Evolutionary conservation across 768 basidiomycete genomes (phyloP).

Genomic region (Amanita exitialis): DNA sequence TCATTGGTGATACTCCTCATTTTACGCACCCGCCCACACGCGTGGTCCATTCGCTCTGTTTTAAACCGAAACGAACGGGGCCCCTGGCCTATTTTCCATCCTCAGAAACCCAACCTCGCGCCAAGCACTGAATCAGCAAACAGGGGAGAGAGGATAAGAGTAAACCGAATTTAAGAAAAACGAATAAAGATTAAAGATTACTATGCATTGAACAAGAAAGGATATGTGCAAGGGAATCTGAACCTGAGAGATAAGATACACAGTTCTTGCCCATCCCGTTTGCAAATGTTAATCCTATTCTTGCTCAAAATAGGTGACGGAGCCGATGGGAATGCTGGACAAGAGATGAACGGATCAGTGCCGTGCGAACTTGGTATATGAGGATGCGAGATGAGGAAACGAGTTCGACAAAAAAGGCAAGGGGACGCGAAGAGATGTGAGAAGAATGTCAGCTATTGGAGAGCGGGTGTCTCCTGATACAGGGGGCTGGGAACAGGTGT

Average conservation of each 20-base stretch:
- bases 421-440: background rate
- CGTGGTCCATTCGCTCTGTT: background rate
- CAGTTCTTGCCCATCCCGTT: background rate
- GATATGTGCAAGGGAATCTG: background rate
- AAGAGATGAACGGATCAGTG: background rate
- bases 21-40: background rate
- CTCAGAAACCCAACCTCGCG: background rate
- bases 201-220: background rate
- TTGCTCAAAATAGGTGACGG: background rate
- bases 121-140: background rate
- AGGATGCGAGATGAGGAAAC: background rate
- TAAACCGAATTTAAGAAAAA: background rate
- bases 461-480: background rate
- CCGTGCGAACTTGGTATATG: background rate
- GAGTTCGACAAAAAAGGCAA: background rate
- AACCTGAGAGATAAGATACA: conserved; percentile 2
- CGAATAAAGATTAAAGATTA: background rate
- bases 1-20: background rate
- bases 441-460: background rate
- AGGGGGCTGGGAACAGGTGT: conserved; percentile 2
- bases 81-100: background rate
- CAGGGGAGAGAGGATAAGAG: background rate
- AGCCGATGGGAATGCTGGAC: background rate
- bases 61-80: background rate
- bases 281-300: background rate